These are phyloP conservation scores for Colletotrichum navitas DNA, from an alignment of 2,329 filamentous ascomycete species.

Conservation along the genomic window DNA sequence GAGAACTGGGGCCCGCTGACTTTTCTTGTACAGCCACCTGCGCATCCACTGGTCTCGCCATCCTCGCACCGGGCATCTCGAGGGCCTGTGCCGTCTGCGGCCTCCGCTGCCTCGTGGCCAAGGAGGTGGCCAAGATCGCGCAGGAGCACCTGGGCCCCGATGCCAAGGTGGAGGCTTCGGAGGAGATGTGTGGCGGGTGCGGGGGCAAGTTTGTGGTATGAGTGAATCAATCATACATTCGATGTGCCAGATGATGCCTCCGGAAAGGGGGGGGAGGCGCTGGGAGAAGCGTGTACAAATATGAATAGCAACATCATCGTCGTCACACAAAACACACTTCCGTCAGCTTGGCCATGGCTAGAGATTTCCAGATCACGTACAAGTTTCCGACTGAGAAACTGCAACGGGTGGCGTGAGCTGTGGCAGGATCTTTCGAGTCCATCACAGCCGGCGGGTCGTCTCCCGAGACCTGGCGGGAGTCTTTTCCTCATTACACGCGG, in stretches of 20 bases:
- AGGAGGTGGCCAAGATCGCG: conserved; percentile 55
- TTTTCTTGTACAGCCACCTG: conserved; percentile 59
- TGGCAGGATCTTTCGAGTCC: neutral
- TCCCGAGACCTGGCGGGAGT: neutral
- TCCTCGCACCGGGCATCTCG: conserved; percentile 66
- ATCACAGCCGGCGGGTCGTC: neutral
- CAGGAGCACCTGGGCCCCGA: conserved; percentile 48
- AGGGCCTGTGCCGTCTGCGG: conserved; percentile 68
- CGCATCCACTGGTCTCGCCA: conserved; percentile 65
- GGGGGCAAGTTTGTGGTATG: conserved; percentile 58
- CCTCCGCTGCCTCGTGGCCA: conserved; percentile 61
- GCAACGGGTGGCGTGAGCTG: neutral
- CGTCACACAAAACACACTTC: neutral
- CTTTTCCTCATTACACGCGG: neutral
- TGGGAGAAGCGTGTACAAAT: neutral
- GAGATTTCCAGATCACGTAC: neutral
- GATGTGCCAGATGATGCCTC: neutral
- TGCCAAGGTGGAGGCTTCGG: conserved; percentile 48
- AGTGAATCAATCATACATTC: conserved; percentile 5
- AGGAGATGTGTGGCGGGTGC: conserved; percentile 55
- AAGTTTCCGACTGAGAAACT: neutral
- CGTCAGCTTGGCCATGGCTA: neutral
- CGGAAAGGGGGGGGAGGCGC: neutral
- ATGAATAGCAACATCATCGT: neutral
- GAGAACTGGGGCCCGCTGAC: conserved; percentile 20